Conservation (phyloP, 2,329 filamentous ascomycete species). For the Thermomyces lanuginosus region DNA sequence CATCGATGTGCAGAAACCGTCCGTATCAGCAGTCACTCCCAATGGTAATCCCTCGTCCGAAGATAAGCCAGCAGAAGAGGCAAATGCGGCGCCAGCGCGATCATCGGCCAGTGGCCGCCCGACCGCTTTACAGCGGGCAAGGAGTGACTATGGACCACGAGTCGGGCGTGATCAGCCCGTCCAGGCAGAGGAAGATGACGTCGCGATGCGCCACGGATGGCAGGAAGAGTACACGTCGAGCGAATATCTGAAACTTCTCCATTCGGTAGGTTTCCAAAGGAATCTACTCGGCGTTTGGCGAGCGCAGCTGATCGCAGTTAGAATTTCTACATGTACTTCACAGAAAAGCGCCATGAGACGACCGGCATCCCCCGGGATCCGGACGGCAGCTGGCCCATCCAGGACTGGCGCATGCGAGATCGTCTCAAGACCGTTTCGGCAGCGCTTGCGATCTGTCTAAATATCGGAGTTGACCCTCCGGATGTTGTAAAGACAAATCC, state of each 20-base stretch:
- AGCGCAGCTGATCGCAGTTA: slow-evolving; percentile 21
- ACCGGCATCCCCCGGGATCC: slow-evolving; percentile 64
- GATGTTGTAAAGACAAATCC: slow-evolving; percentile 93
- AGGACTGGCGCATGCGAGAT: slow-evolving; percentile 97
- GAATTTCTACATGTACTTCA: slow-evolving; percentile 99
- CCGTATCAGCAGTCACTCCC: slow-evolving; percentile 9
- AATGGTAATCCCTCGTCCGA: slow-evolving; percentile 15
- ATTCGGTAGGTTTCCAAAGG: slow-evolving; percentile 45
- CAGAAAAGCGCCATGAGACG: slow-evolving; percentile 92
- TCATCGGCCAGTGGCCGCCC: slow-evolving; percentile 19
- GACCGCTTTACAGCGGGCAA: slow-evolving; percentile 32
- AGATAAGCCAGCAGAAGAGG: slow-evolving; percentile 9
- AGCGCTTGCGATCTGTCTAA: slow-evolving; percentile 82
- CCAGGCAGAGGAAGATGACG: slow-evolving; percentile 32
- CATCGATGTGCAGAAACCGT: slow-evolving; percentile 14
- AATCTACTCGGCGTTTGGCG: too few relatives aligned
- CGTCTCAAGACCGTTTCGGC: slow-evolving; percentile 92
- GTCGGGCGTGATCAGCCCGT: slow-evolving; percentile 16
- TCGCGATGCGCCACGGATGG: slow-evolving; percentile 65
- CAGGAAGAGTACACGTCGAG: slow-evolving; percentile 83
- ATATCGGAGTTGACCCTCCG: slow-evolving; percentile 92
- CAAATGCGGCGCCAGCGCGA: slow-evolving; percentile 15
- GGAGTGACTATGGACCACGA: slow-evolving; percentile 37
- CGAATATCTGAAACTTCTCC: slow-evolving; percentile 71
- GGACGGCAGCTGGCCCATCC: slow-evolving; percentile 40